A percentile compares a stretch with the other conserved stretches of the same genome.
Conservation (phyloP, 345 rosid species). For the Gossypium australe region DNA sequence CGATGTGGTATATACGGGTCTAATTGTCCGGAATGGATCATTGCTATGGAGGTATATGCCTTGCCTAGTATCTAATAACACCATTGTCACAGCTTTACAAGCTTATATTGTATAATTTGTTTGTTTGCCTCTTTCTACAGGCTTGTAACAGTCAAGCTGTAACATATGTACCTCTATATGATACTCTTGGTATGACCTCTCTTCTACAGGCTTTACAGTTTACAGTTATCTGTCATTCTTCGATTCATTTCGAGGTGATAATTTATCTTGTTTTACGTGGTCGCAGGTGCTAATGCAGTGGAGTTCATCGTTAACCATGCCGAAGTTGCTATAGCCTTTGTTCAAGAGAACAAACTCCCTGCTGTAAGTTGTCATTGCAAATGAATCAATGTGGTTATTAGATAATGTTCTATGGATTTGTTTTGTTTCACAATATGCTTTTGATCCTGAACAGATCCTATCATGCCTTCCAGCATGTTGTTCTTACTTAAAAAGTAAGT, state of each 20-base stretch:
- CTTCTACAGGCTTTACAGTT: background rate
- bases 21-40: slow-evolving; percentile 83
- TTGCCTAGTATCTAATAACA: background rate
- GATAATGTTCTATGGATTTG: background rate
- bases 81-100: too few species aligned
- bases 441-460: slow-evolving; percentile 47
- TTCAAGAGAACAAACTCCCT: slow-evolving; percentile 73
- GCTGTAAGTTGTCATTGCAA: slow-evolving; percentile 41
- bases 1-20: slow-evolving; percentile 86
- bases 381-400: slow-evolving; percentile 8
- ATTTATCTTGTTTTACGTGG: background rate
- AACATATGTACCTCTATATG: slow-evolving; percentile 77
- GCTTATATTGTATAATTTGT: background rate
- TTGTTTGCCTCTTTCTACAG: slow-evolving; percentile 27
- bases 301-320: slow-evolving; percentile 94
- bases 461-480: slow-evolving; percentile 64
- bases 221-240: background rate
- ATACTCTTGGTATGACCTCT: slow-evolving; percentile 56
- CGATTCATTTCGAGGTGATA: background rate
- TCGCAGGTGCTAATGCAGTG: slow-evolving; percentile 78
- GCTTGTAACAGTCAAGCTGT: slow-evolving; percentile 79
- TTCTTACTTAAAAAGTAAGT: slow-evolving; percentile 63
- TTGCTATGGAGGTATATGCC: slow-evolving; percentile 66
- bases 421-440: background rate
- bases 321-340: slow-evolving; percentile 71